Base-by-base conservation (phyloP, 371 early-diverging fungal species). In the Chytridium lagenaria region DNA sequence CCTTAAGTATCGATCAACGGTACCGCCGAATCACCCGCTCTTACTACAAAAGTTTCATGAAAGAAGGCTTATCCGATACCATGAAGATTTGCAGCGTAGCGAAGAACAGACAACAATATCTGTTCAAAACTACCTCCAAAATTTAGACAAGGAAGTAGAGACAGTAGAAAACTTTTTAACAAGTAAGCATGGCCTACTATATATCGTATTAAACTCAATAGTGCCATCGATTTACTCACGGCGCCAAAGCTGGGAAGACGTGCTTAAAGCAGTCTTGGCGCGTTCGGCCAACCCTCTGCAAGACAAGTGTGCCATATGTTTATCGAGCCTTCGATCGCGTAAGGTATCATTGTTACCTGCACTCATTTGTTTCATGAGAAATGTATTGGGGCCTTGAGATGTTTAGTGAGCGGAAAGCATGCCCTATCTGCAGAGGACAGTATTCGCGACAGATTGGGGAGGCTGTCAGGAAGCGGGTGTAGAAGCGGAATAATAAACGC, bases 351-450 rank as follows among this genome's bases (percentile, higher is more conserved):
- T 61, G 30, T 26, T 61, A 34, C 61, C 7, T 61, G 61, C 36
- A 33, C 61, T 34, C 61, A 61, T 23, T 15, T 61, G 19, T 34
- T 61, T 15, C 61, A 61, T 37, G 34, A 22, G 19, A 61, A 61
- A 61, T 61, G 61, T 23, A 61, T 61, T 26, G 36, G 36, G 37
- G 37, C 5, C 61, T 61, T 3, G 61, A 61, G 36, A 3, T 33
- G 7, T 61, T 61, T 37, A 33, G 36, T 15, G 37, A 31, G 3
- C 7, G 5, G 23, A 61, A 34, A 12, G 26, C 34, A 33, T 61
- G 61, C 61, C 61, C 61, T 34, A 37, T 61, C 3, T 61, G 61
- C 36, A 3, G 61, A 5, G 31, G 36, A 5, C 30, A 61, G 61
- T 61, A 61, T 23, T 15, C 55, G 19, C 44, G 44, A 44, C n/a